Base-by-base conservation (phyloP, 2,329 filamentous ascomycete genomes). In the Cryphonectria carpinicola region DNA sequence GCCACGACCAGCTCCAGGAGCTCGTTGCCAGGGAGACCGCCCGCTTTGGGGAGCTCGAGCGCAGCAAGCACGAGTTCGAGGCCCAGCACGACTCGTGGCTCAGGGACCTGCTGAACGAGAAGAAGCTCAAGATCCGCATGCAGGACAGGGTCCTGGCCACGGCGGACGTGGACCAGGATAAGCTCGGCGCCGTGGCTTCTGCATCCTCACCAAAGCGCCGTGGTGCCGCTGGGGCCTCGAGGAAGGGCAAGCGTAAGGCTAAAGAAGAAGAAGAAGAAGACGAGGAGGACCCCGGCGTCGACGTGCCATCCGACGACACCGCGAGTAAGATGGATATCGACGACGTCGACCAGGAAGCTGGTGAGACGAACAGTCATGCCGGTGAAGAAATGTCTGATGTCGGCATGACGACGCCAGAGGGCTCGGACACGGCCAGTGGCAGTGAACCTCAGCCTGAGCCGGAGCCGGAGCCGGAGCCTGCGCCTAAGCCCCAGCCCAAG, bases 111-210 rank as follows among this genome's bases (percentile, higher is more conserved):
- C 82, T 95, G 1, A 95, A 95, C 75, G 88, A 92, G 78, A 95
- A 95, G 82, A 95, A 95, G 80, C 83, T 90, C 67, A 94, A 93
- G 80, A 94, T 95, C 65, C 83, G 92, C 60, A 88, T 94, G 75
- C 92, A 94, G 80, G 89, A 92, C 75, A 85, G 87, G 54, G 80
- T 92, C 28, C 80, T 94, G 35, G 79, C 82, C 4, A 74, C 81
- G 2, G 83, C 83, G 3, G 84, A 85, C 67, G 61, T 72, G 7
- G 70, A 67, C 25, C 67, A 65, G 60, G 61, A 56, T 35, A 69
- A 69, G 61, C 66, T 71, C 14, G 66, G 39, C 22, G 65, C 60
- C 22, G 35, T 56, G 4, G 39, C 25, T n/a, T 43, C 62, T 39
- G 65, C 64, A 17, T 35, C 69, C 5, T 43, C 62, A 37, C 37